phyloP scores from a whole-genome alignment of 2,329 filamentous ascomycete species.

The Neonectria coccinea region DNA sequence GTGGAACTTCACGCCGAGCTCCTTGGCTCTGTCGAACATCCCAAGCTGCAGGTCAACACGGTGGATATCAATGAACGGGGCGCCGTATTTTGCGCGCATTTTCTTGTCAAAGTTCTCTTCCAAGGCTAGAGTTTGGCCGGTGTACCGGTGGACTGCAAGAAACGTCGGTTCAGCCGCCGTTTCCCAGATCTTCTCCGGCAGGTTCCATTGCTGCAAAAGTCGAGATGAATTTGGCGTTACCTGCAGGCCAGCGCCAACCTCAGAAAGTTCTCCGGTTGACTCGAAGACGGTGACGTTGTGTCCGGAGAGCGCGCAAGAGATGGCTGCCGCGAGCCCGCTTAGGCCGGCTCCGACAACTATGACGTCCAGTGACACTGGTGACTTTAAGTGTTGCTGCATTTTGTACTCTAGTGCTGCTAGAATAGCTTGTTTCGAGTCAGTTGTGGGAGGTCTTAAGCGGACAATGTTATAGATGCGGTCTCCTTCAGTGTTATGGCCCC shows the following conservation, averaged over 20 bases:
- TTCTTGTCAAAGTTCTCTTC: constrained; percentile 65
- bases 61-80: constrained; percentile 71
- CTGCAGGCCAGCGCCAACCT: constrained; percentile 67
- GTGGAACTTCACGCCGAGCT: constrained; percentile 64
- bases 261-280: constrained; percentile 51
- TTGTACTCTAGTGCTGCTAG: not conserved
- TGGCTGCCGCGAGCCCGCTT: constrained; percentile 55
- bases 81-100: constrained; percentile 65
- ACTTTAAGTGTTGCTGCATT: constrained; percentile 20
- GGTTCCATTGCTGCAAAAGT: constrained; percentile 62
- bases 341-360: constrained; percentile 58
- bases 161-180: constrained; percentile 57
- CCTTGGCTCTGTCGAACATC: constrained; percentile 61
- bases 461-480: constrained; percentile 1
- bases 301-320: constrained; percentile 52
- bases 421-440: not conserved
- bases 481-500: not conserved
- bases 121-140: constrained; percentile 60
- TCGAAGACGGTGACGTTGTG: constrained; percentile 58
- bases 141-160: constrained; percentile 65
- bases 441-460: not conserved
- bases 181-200: constrained; percentile 58
- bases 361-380: constrained; percentile 46
- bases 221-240: constrained; percentile 63
- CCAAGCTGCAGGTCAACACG: constrained; percentile 70